Evolutionary conservation across 169 alveolate genomes (phyloP).

Genomic region (Plasmodium vivax): DNA sequence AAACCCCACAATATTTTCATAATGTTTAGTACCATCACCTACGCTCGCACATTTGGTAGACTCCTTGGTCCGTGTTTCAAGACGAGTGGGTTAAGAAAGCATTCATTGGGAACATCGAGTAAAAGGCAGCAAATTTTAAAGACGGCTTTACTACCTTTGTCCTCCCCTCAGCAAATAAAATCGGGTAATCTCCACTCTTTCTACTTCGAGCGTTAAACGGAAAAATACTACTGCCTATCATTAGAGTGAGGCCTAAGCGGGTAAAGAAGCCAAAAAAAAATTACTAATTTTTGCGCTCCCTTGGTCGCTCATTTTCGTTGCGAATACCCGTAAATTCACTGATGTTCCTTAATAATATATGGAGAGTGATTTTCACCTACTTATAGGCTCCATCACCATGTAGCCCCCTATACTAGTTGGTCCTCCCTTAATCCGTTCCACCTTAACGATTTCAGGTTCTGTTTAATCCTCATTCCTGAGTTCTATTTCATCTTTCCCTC

Average conservation of each 20-base stretch:
- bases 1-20: neutral
- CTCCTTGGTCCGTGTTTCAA: slow-evolving; percentile 97
- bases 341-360: neutral
- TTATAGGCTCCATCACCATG: too few relatives aligned
- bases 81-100: slow-evolving; percentile 88
- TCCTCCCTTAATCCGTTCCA: slow-evolving; percentile 14
- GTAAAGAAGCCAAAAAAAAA: neutral
- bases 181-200: too few relatives aligned
- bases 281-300: neutral
- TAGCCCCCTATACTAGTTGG: neutral
- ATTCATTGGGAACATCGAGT: slow-evolving; percentile 43
- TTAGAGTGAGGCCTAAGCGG: too few relatives aligned
- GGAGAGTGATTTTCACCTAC: neutral
- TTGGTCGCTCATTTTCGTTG: too few relatives aligned
- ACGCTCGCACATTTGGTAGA: slow-evolving; percentile 85
- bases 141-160: too few relatives aligned
- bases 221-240: too few relatives aligned
- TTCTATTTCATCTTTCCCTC: slow-evolving; percentile 95
- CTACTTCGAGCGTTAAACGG: too few relatives aligned
- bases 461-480: slow-evolving; percentile 88
- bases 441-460: slow-evolving; percentile 40
- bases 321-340: slow-evolving; percentile 29
- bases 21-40: slow-evolving; percentile 24
- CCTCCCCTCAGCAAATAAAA: too few relatives aligned
- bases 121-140: neutral